Conservation (phyloP, 1,139 yeast genomes). For the Blastobotrys niveus region DNA sequence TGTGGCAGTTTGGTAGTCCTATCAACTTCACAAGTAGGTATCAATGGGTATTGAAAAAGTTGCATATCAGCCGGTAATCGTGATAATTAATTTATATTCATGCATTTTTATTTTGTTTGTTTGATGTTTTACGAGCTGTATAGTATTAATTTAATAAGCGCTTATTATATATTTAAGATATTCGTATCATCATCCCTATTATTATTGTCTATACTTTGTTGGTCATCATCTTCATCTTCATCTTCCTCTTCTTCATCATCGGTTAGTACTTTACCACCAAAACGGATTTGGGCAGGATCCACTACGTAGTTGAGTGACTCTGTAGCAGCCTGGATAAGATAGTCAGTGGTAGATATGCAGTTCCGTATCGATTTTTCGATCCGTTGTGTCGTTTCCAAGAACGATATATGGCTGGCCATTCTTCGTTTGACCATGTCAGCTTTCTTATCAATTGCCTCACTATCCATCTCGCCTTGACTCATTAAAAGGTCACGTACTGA, state of each 20-base stretch:
- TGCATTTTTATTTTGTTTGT: neutral
- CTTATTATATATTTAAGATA: neutral
- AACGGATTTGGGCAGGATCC: slow-evolving; percentile 21
- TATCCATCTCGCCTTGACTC: slow-evolving; percentile 5
- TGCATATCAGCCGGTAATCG: no score
- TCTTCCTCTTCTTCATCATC: slow-evolving; percentile 9
- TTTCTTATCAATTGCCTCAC: slow-evolving; percentile 16
- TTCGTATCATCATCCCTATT: neutral
- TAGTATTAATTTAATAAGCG: neutral
- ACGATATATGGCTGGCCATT: slow-evolving; percentile 24
- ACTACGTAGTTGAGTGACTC: slow-evolving; percentile 23
- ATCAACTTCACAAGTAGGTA: neutral
- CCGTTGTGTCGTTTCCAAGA: slow-evolving; percentile 23
- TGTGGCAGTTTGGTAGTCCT: slow-evolving; percentile 21
- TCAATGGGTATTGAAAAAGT: neutral
- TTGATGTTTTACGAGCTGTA: neutral
- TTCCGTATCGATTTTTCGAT: slow-evolving; percentile 21
- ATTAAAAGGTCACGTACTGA: slow-evolving; percentile 9
- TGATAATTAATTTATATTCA: neutral
- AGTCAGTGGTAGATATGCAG: slow-evolving; percentile 23
- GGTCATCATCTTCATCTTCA: slow-evolving; percentile 4
- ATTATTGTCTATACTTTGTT: slow-evolving; percentile 1
- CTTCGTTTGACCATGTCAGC: slow-evolving; percentile 21
- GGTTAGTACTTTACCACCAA: slow-evolving; percentile 18
- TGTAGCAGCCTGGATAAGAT: slow-evolving; percentile 23